Conservation (phyloP, 2,329 filamentous ascomycete species). For the Colletotrichum horii region DNA sequence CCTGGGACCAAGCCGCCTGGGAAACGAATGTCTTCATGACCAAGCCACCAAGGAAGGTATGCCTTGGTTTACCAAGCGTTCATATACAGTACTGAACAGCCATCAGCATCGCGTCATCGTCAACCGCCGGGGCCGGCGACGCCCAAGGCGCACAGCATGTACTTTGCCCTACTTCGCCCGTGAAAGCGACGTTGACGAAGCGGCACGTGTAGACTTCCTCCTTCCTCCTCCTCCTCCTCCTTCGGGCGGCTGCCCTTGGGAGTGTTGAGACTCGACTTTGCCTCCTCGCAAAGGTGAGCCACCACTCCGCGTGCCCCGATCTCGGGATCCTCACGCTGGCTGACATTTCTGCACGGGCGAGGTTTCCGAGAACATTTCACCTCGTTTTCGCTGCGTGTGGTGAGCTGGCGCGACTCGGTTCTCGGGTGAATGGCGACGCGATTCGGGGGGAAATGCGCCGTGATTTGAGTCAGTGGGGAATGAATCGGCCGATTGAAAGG, state of each 20-base stretch:
- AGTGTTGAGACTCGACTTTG: constrained; percentile 35
- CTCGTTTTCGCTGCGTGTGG: background rate
- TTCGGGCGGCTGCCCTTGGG: constrained; percentile 95
- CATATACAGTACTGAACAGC: too few relatives aligned
- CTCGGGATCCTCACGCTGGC: background rate
- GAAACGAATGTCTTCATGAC: background rate
- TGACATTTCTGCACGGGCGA: background rate
- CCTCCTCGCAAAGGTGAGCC: background rate
- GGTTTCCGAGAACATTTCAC: background rate
- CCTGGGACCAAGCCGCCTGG: background rate
- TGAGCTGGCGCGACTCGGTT: background rate
- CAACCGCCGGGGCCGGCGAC: too few relatives aligned
- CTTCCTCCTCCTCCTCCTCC: constrained; percentile 81
- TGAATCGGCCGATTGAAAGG: background rate
- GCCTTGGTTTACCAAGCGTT: background rate
- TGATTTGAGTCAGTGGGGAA: background rate
- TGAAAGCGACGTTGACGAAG: constrained; percentile 97
- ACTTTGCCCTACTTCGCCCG: constrained; percentile 98
- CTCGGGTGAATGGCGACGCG: background rate
- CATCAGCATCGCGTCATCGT: background rate
- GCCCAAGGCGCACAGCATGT: constrained; percentile 9
- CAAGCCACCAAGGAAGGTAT: background rate
- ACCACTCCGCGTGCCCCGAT: background rate
- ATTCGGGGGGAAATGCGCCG: background rate
- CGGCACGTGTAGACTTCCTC: constrained; percentile 90